These are phyloP conservation scores for Xerocomellus chrysenteron DNA, from an alignment of 768 basidiomycete species.

Conservation along the genomic window DNA sequence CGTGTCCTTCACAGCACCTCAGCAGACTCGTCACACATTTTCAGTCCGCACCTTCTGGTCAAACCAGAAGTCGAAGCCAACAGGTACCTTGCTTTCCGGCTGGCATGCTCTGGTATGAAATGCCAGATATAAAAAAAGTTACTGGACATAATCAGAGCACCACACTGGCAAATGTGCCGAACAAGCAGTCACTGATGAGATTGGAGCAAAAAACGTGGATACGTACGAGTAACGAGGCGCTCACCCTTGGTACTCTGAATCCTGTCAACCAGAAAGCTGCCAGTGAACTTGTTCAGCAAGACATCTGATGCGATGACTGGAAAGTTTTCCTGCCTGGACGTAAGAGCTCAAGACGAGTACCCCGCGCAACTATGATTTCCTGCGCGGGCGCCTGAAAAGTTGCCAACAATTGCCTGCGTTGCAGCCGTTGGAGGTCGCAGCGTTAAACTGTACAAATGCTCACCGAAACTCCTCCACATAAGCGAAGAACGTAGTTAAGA, in stretches of 20 bases:
- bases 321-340: slow-evolving; percentile 84
- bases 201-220: slow-evolving; percentile 35
- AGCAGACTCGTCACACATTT: too few relatives aligned
- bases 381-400: slow-evolving; percentile 94
- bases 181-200: slow-evolving; percentile 41
- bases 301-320: slow-evolving; percentile 79
- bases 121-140: too few relatives aligned
- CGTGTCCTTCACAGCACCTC: too few relatives aligned
- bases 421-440: slow-evolving; percentile 84
- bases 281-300: slow-evolving; percentile 88
- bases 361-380: slow-evolving; percentile 91
- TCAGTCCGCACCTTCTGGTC: too few relatives aligned
- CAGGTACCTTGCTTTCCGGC: too few relatives aligned
- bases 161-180: slow-evolving; percentile 19
- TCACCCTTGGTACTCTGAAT: slow-evolving; percentile 85
- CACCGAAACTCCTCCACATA: slow-evolving; percentile 36
- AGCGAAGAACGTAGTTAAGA: slow-evolving; percentile 5
- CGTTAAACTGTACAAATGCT: slow-evolving; percentile 98
- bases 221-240: slow-evolving; percentile 50
- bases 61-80: too few relatives aligned
- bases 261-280: slow-evolving; percentile 94
- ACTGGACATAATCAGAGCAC: too few relatives aligned
- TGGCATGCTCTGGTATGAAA: too few relatives aligned
- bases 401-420: slow-evolving; percentile 85
- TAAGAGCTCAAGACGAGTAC: slow-evolving; percentile 88